Evolutionary conservation across 805 yeast species (phyloP), one percentile per base, ranked within the genome.

Genomic region (Lipomyces lipofer): DNA sequence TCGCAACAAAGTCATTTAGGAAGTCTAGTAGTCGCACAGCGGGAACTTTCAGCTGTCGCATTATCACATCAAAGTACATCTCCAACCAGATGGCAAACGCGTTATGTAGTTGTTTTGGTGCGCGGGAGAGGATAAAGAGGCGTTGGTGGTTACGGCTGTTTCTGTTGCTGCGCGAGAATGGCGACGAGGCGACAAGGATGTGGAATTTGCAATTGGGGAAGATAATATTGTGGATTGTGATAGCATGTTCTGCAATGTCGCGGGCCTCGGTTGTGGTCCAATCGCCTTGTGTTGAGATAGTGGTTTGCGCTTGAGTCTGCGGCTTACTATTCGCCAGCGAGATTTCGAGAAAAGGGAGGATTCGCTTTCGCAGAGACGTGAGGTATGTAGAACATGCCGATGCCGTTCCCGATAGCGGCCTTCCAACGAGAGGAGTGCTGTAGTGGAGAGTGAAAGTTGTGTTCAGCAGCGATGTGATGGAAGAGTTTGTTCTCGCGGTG

Each of bases 71-170:
- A 28, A 49, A 56, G 22, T 32, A 47, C 28, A 39, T 25, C 22
- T 56, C 58, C 15, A 56, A n/a, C 60, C 60, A 56, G 6, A 19
- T 35, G 15, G 24, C 10, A 30, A 56, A 52, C 12, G 35, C 52
- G 24, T n/a, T 15, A 6, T 25, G 39, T 6, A 56, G 15, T 30
- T 52, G 58, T 29, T 29, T 24, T 5, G 54, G 36, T 7, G 60
- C 28, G 5, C 56, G 39, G 1, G 52, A 21, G 25, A 55, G 32
- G 8, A 55, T 15, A 5, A 55, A 28, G 7, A 49, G 10, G 17
- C 30, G 49, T n/a, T 7, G 2, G 19, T 7, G 25, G 12, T 19
- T 22, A 21, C 21, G 40, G n/a, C n/a, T n/a, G n/a, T n/a, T n/a
- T n/a, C n/a, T n/a, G n/a, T n/a, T n/a, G n/a, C n/a, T 5, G 10